Base-by-base conservation (phyloP, 352 stramenopile species). In the Phytophthora pisi region DNA sequence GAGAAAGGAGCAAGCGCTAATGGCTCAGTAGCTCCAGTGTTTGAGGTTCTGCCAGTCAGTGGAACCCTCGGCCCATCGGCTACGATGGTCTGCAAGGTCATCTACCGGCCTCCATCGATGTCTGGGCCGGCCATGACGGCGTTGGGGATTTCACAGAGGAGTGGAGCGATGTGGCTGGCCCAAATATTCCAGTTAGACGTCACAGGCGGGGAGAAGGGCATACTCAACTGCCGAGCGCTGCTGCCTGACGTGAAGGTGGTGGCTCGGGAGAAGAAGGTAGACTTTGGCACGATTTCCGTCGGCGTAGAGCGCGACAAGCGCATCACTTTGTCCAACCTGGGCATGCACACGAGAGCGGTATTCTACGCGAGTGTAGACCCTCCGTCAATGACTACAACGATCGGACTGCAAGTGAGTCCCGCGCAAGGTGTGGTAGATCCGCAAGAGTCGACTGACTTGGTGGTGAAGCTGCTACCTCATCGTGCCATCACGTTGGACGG, bases 211-310 rank as follows among this genome's bases (percentile, higher is more conserved):
- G 77, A 85, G 18, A 77, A 79, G n/a, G 56, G 57, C 0, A 9
- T 67, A 8, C 18, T 95, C 5, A 69, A 58, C 18, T 93, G 84
- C 26, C 78, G 84, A 15, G 86, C 80, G 0, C 50, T 90, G 2
- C 57, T 90, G 3, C 43, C 71, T 1, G 88, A 94, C 7, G 55
- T 77, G 10, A 92, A 91, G 49, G 75, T 84, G 23, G 61, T 68
- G 0, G 63, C 75, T 16, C 85, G 85, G 23, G 84, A 95, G 26
- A 95, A 92, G 62, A 88, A 83, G 46, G 53, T 97, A 15, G 86
- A 96, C 46, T 92, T 97, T 50, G 91, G 86, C 2, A 86, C 76
- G 5, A 83, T 96, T 26, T 81, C 92, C 0, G 84, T 97, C 4
- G 92, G 91, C 2, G 86, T 93, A 4, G 77, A 87, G 20, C 79